Conservation (phyloP, 1,139 yeast species). For the Blastobotrys serpentis region DNA sequence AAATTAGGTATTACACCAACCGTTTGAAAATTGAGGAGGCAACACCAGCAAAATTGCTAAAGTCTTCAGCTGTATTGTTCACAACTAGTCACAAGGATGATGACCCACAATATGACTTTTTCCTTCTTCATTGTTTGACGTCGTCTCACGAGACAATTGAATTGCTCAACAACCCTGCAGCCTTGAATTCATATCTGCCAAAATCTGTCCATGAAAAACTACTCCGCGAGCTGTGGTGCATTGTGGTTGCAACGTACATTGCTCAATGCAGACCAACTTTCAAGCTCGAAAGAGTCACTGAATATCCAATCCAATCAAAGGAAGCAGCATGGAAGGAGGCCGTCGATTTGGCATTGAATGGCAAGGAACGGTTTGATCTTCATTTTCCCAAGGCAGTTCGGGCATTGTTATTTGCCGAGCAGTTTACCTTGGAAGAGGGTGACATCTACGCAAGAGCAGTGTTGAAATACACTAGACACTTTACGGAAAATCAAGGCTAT, state of each 20-base stretch:
- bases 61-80: constrained; percentile 26
- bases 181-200: constrained; percentile 22
- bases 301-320: constrained; percentile 17
- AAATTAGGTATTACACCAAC: constrained; percentile 24
- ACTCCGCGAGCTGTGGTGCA: constrained; percentile 27
- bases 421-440: constrained; percentile 19
- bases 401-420: constrained; percentile 30
- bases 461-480: constrained; percentile 1
- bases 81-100: constrained; percentile 29
- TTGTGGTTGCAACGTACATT: constrained; percentile 26
- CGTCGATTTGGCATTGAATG: constrained; percentile 23
- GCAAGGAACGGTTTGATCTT: constrained; percentile 23
- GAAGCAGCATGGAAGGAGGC: constrained; percentile 27
- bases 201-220: constrained; percentile 18
- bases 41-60: constrained; percentile 26
- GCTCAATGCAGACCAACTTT: constrained; percentile 29
- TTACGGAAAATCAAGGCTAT: background rate
- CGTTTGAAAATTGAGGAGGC: constrained; percentile 22
- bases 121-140: constrained; percentile 35
- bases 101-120: constrained; percentile 32
- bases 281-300: constrained; percentile 20
- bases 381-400: constrained; percentile 33
- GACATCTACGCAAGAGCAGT: constrained; percentile 6
- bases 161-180: constrained; percentile 23
- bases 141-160: constrained; percentile 34